Conservation (phyloP, 2,329 filamentous ascomycete genomes). For the Parastagonospora nodorum region DNA sequence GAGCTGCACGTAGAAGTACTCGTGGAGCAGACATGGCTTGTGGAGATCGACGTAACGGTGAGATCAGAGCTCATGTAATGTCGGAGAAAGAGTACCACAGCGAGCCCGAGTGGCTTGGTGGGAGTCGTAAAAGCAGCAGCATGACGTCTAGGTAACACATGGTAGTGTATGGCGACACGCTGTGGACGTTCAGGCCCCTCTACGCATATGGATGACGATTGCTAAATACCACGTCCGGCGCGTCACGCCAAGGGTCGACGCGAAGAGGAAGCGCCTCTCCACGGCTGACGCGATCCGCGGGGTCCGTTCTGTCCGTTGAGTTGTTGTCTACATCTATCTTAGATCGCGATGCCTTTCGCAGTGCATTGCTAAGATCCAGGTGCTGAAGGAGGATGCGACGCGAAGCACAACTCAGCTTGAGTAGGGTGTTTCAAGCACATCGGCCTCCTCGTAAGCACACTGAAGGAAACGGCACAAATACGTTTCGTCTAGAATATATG, state of each 20-base stretch:
- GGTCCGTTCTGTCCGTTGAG: background rate
- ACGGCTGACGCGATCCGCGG: background rate
- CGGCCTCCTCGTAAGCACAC: too few relatives aligned
- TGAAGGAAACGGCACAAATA: too few relatives aligned
- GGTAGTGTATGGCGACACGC: conserved; percentile 10
- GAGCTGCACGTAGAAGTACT: conserved; percentile 22
- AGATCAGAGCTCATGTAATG: conserved; percentile 20
- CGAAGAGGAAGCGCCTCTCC: background rate
- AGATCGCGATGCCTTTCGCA: too few relatives aligned
- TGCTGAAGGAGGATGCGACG: too few relatives aligned
- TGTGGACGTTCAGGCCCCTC: conserved; percentile 16
- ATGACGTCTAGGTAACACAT: conserved; percentile 25
- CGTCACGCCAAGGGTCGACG: conserved; percentile 20
- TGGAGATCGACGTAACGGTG: conserved; percentile 22
- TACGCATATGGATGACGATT: conserved; percentile 32
- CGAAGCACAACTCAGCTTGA: too few relatives aligned
- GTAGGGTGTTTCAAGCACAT: too few relatives aligned
- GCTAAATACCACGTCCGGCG: conserved; percentile 15
- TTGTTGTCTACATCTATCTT: too few relatives aligned
- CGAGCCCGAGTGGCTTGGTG: conserved; percentile 6
- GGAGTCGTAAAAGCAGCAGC: conserved; percentile 8
- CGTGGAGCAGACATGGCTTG: conserved; percentile 19
- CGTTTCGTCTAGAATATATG: too few relatives aligned
- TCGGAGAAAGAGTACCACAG: conserved; percentile 2
- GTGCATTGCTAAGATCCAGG: too few relatives aligned